Evolutionary conservation across 345 rosid species (phyloP), one percentile per base, ranked within the genome.

Genomic region (rapeseed (Brassica napus)): DNA sequence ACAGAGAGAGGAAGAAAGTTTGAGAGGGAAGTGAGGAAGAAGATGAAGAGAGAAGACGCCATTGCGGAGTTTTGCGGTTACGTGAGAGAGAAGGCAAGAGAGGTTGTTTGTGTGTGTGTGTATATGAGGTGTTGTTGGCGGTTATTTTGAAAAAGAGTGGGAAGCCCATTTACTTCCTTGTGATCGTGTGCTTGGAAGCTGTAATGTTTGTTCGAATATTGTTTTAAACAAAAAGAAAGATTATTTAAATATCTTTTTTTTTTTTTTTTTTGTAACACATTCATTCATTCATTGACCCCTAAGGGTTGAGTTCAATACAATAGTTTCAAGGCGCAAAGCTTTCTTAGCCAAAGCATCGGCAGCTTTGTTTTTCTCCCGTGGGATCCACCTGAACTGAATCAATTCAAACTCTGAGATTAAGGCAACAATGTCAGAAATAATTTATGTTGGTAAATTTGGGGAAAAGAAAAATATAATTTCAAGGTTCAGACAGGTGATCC

Each of bases 81-180:
- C 57, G 57, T 61, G 59, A 15, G 21, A n/a, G 65, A 71, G 58
- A 44, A 57, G 66, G 77, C 15, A 49, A 49, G 15, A 72, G 82
- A 44, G 73, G 55, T n/a, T 72, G 18, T 76, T 71, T 63, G 21
- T 70, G 60, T 63, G 57, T 47, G 54, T 47, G 16, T 10, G 16
- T 70, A 49, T 44, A 44, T 12, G 69, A 47, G 69, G n/a, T 35
- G 34, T 65, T 78, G 76, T 49, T 49, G 57, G 64, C 78, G 44
- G 82, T 79, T 79, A 73, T 16, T 49, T 34, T 60, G 73, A 79
- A 79, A 73, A 69, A 79, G 82, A 79, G 78, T 79, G 82, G 82
- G 82, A 66, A 44, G 77, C 77, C 60, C 62, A 39, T 66, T 78
- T 78, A 35, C 55, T 12, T 60, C 1, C n/a, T 15, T 21, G 32